phyloP scores from a whole-genome alignment of 805 yeast species.

The Yarrowia porcina region DNA sequence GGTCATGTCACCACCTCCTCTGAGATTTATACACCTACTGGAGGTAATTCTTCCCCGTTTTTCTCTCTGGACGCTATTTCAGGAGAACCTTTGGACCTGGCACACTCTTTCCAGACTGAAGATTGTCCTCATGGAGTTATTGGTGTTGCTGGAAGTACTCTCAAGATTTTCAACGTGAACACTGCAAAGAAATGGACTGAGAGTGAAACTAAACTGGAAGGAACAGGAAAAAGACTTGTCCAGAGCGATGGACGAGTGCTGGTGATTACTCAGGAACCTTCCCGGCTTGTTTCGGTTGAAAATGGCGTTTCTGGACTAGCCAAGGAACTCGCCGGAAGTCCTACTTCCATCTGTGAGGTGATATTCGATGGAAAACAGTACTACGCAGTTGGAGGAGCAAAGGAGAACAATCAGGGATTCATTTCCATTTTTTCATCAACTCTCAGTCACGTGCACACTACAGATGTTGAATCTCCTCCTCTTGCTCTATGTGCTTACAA shows the following conservation, averaged over 20 bases:
- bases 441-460: slow-evolving; percentile 56
- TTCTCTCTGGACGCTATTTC: not conserved
- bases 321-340: not conserved
- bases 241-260: not conserved
- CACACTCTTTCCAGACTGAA: slow-evolving; percentile 57
- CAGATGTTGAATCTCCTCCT: slow-evolving; percentile 50
- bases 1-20: not conserved
- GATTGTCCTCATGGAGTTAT: slow-evolving; percentile 61
- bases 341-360: not conserved
- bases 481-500: slow-evolving; percentile 53
- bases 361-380: slow-evolving; percentile 25
- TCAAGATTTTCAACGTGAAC: slow-evolving; percentile 49
- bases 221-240: not conserved
- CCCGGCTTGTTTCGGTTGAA: not conserved
- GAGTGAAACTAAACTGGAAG: not conserved
- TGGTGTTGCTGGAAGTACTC: slow-evolving; percentile 51
- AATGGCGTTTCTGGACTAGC: not conserved
- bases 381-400: slow-evolving; percentile 31
- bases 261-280: not conserved
- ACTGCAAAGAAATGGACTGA: not conserved
- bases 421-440: slow-evolving; percentile 21
- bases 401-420: not conserved
- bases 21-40: not conserved
- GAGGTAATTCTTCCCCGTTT: slow-evolving; percentile 18
- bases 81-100: slow-evolving; percentile 39